Percentiles rank a stretch among this genome's conserved stretches.
Conservation (phyloP, 768 basidiomycete genomes). For the Lactifluus pinguis region DNA sequence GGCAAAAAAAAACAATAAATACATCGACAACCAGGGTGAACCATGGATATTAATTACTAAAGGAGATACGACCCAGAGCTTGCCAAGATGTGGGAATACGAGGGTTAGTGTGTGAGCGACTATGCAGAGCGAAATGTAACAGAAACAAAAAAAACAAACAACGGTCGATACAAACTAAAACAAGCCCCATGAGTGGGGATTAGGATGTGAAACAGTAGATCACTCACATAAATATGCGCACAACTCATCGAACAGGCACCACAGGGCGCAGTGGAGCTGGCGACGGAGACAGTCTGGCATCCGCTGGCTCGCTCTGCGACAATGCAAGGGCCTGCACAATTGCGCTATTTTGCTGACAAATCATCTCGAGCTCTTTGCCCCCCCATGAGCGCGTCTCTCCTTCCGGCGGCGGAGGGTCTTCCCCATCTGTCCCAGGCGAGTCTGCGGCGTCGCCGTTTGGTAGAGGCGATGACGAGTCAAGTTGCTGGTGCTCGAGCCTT, state of each 20-base stretch:
- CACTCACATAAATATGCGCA: constrained; percentile 10
- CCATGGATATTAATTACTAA: constrained; percentile 2
- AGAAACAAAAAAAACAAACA: not conserved
- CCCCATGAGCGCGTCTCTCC: constrained; percentile 54
- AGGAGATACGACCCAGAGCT: not conserved
- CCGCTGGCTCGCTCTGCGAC: constrained; percentile 43
- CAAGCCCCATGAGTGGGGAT: not conserved
- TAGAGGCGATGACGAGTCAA: constrained; percentile 8
- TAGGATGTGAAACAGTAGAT: not conserved
- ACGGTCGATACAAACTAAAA: constrained; percentile 1
- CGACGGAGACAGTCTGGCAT: constrained; percentile 15
- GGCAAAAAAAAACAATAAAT: constrained; percentile 1
- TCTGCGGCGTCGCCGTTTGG: constrained; percentile 13
- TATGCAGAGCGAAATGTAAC: not conserved
- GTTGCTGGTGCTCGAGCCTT: constrained; percentile 53
- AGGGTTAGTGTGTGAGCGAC: not conserved
- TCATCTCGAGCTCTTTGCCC: constrained; percentile 73
- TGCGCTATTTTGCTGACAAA: constrained; percentile 85
- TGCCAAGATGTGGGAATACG: not conserved
- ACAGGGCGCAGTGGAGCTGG: constrained; percentile 1
- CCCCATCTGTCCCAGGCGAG: constrained; percentile 20
- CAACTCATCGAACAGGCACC: constrained; percentile 9
- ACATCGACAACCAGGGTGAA: constrained; percentile 1
- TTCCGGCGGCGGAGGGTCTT: constrained; percentile 27
- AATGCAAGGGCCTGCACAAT: constrained; percentile 66